Percentiles rank a stretch among this genome's conserved stretches.
Conservation (phyloP, 352 stramenopile species). For the Phytophthora fragariaefolia region DNA sequence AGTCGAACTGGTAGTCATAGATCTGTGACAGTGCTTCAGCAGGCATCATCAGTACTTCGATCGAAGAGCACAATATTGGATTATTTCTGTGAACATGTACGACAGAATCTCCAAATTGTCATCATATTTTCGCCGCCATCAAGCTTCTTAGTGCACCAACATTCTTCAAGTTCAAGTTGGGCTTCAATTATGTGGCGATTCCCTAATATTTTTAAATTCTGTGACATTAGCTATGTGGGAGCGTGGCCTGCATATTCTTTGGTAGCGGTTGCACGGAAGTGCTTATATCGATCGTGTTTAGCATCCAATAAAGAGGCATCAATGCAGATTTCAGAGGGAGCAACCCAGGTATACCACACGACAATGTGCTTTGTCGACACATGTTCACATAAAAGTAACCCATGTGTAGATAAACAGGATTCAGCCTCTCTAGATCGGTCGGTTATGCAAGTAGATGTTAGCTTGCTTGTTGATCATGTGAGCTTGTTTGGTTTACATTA, state of each 20-base stretch:
- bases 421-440: conserved; percentile 2
- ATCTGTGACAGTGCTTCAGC: neutral
- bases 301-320: conserved; percentile 30
- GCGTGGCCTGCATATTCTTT: conserved; percentile 58
- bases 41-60: conserved; percentile 17
- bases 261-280: conserved; percentile 53
- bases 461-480: conserved; percentile 68
- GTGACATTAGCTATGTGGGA: conserved; percentile 46
- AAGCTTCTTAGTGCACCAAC: neutral
- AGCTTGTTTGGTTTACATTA: conserved; percentile 46
- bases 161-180: conserved; percentile 4
- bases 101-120: conserved; percentile 62
- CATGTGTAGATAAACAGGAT: neutral
- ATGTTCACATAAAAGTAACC: neutral
- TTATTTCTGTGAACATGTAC: conserved; percentile 53
- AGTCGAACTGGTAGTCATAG: neutral
- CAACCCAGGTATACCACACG: conserved; percentile 49
- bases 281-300: conserved; percentile 26
- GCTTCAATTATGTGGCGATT: conserved; percentile 46
- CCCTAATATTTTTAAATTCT: conserved; percentile 51
- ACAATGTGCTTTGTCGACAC: conserved; percentile 30
- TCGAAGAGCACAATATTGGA: conserved; percentile 60
- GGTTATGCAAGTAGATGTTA: conserved; percentile 39
- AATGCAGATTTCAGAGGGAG: conserved; percentile 45
- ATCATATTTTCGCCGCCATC: conserved; percentile 43